Percentiles rank a stretch among this genome's conserved stretches.
These are phyloP conservation scores for Tetracladium setigerum DNA, from an alignment of 495 filamentous ascomycete species.

Conservation along the genomic window DNA sequence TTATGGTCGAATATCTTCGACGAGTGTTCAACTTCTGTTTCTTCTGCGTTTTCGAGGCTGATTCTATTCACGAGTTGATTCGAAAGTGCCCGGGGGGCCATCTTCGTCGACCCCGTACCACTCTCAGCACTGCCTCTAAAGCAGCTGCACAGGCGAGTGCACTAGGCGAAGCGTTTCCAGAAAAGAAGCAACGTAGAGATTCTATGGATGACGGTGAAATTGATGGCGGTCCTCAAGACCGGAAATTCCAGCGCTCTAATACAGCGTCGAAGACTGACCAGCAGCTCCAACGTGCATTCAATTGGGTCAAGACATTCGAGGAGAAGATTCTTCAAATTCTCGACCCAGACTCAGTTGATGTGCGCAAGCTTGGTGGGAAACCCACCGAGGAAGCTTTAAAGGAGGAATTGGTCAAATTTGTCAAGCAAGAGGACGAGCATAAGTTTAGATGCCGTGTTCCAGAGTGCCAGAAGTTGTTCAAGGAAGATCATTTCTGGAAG, in stretches of 20 bases:
- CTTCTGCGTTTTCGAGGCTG: constrained; percentile 97
- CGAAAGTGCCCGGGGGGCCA: constrained; percentile 96
- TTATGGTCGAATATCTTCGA: constrained; percentile 93
- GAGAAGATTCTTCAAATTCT: constrained; percentile 90
- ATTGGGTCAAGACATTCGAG: constrained; percentile 99
- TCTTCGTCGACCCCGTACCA: constrained; percentile 80
- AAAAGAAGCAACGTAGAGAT: constrained; percentile 62
- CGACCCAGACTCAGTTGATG: constrained; percentile 79
- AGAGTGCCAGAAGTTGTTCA: constrained; percentile 94
- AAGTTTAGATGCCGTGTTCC: constrained; percentile 96
- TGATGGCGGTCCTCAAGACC: constrained; percentile 44
- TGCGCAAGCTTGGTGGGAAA: constrained; percentile 84
- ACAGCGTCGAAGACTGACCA: constrained; percentile 66
- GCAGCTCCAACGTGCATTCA: constrained; percentile 89
- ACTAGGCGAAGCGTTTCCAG: constrained; percentile 67
- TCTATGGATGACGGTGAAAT: constrained; percentile 50
- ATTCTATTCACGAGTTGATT: constrained; percentile 90
- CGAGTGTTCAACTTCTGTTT: constrained; percentile 98
- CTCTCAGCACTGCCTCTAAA: constrained; percentile 73
- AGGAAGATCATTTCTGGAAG: constrained; percentile 90
- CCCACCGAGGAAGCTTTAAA: constrained; percentile 75
- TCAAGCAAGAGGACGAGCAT: constrained; percentile 94
- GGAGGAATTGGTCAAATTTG: constrained; percentile 77
- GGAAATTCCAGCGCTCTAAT: constrained; percentile 57
- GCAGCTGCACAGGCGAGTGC: constrained; percentile 80